Conservation (phyloP, 1,284 basidiomycete genomes). For the Exobasidium rhododendri region DNA sequence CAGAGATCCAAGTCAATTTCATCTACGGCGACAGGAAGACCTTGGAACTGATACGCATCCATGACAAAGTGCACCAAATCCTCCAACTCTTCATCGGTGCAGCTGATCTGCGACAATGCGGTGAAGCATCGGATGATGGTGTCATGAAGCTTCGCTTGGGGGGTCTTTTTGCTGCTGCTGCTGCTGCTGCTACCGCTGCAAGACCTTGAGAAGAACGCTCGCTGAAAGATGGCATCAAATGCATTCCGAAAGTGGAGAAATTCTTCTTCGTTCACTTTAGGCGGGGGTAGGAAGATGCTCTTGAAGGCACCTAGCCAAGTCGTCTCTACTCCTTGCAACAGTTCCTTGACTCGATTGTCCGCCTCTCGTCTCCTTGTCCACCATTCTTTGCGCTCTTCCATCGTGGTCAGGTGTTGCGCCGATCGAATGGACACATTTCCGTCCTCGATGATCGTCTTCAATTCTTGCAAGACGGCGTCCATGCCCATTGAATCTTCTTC, state of each 20-base stretch:
- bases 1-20: slow-evolving; percentile 90
- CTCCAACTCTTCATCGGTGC: slow-evolving; percentile 82
- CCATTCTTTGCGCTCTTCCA: slow-evolving; percentile 68
- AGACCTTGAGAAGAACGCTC: neutral
- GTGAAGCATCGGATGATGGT: slow-evolving; percentile 79
- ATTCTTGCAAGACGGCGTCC: slow-evolving; percentile 69
- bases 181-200: neutral
- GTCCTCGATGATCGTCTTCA: slow-evolving; percentile 71
- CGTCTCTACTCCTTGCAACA: slow-evolving; percentile 83
- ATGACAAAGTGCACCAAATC: slow-evolving; percentile 91
- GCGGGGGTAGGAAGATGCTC: neutral
- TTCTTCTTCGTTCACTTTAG: neutral
- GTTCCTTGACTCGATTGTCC: slow-evolving; percentile 70
- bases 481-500: slow-evolving; percentile 68
- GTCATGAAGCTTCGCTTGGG: slow-evolving; percentile 63
- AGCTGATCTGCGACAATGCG: slow-evolving; percentile 72
- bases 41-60: slow-evolving; percentile 89
- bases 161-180: neutral
- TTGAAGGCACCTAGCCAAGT: slow-evolving; percentile 98
- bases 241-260: slow-evolving; percentile 17
- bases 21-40: slow-evolving; percentile 79
- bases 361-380: slow-evolving; percentile 76
- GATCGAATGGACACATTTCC: slow-evolving; percentile 74
- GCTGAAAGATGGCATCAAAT: slow-evolving; percentile 28
- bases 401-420: slow-evolving; percentile 70